Evolutionary conservation across 2,329 filamentous ascomycete genomes (phyloP).

Genomic region (Hymenoscyphus salicellus): DNA sequence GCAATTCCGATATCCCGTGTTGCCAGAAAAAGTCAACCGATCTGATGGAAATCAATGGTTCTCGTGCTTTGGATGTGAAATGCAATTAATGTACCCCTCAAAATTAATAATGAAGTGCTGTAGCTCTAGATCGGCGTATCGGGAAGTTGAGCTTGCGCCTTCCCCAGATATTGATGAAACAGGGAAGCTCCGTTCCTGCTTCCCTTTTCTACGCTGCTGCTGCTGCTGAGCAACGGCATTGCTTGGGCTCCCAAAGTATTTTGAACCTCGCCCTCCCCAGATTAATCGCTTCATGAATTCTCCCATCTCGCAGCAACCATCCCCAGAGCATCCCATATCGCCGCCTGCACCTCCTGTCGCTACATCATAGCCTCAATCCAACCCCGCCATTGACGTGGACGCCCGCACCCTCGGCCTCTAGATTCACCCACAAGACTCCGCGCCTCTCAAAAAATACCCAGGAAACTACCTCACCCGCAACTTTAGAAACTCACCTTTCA

Average conservation of each 20-base stretch:
- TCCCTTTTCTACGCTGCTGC: slow-evolving; percentile 10
- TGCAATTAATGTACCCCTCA: background rate
- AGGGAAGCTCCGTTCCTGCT: slow-evolving; percentile 19
- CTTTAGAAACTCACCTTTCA: background rate
- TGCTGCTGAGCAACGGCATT: slow-evolving; percentile 11
- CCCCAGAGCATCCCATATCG: background rate
- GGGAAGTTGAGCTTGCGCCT: slow-evolving; percentile 25
- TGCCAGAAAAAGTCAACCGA: slow-evolving; percentile 1
- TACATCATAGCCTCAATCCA: slow-evolving; percentile 4
- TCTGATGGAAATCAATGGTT: slow-evolving; percentile 4
- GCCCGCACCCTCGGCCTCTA: background rate
- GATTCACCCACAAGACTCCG: slow-evolving; percentile 1
- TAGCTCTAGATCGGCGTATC: background rate
- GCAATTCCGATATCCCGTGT: slow-evolving; percentile 5
- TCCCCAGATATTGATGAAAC: slow-evolving; percentile 35
- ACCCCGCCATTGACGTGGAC: slow-evolving; percentile 27
- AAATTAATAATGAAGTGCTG: background rate
- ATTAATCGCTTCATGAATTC: background rate
- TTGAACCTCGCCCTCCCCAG: background rate
- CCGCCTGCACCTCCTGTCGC: background rate
- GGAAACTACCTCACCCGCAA: background rate
- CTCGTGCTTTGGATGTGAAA: background rate
- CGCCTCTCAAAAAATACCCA: background rate
- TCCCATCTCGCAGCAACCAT: background rate
- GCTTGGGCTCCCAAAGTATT: background rate